Evolutionary conservation across 78 protist genomes (phyloP).

Genomic region (Polysphondylium violaceum): DNA sequence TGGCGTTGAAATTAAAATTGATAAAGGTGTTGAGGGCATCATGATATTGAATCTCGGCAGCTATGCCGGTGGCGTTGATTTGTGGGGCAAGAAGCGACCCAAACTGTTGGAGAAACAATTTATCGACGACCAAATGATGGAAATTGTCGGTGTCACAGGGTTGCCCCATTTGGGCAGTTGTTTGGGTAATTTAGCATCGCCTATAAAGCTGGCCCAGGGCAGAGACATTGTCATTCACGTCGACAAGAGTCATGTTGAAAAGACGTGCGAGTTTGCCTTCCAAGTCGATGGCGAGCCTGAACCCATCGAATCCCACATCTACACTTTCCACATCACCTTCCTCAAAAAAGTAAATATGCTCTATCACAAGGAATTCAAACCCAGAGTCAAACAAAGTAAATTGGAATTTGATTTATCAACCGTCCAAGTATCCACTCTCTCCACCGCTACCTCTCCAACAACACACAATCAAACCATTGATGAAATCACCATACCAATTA

Average conservation of each 20-base stretch:
- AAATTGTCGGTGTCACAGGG: constrained; percentile 72
- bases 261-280: background rate
- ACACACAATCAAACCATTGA: background rate
- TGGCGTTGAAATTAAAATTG: background rate
- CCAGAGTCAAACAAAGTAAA: constrained; percentile 1
- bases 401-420: constrained; percentile 1
- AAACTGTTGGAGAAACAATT: constrained; percentile 5
- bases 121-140: constrained; percentile 62
- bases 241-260: background rate
- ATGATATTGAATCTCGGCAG: constrained; percentile 38
- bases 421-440: background rate
- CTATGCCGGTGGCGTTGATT: constrained; percentile 63
- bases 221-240: constrained; percentile 6
- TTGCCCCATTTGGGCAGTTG: constrained; percentile 48
- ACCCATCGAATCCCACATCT: constrained; percentile 6
- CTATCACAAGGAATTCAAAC: constrained; percentile 2
- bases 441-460: constrained; percentile 11
- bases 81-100: constrained; percentile 43
- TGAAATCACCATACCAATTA: too few relatives aligned
- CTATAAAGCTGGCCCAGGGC: constrained; percentile 71
- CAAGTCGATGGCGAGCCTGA: constrained; percentile 83
- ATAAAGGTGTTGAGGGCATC: constrained; percentile 39
- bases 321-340: constrained; percentile 16
- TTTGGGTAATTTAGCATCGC: constrained; percentile 12
- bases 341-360: constrained; percentile 50